Percentiles rank a stretch among this genome's conserved stretches.
These are phyloP conservation scores for Populus tomentosa DNA, from an alignment of 441 rosid species.

Conservation along the genomic window DNA sequence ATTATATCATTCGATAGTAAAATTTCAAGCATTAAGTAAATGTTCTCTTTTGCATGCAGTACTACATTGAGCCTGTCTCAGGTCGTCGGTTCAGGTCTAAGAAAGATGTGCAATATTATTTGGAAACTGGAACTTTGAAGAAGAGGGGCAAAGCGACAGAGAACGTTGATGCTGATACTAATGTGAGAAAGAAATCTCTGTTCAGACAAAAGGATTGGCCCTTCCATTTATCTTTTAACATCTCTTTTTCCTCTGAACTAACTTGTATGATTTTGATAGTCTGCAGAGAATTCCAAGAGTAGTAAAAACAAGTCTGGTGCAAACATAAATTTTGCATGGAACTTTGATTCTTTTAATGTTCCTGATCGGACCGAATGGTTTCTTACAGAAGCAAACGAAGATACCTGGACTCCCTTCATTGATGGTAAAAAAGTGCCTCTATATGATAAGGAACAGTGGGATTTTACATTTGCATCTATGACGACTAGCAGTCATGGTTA, in stretches of 20 bases:
- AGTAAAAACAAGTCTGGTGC: constrained; percentile 27
- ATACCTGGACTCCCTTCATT: constrained; percentile 49
- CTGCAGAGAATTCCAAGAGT: constrained; percentile 26
- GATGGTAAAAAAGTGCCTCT: constrained; percentile 40
- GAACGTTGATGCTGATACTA: constrained; percentile 20
- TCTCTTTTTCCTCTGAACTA: neutral
- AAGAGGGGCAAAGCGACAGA: constrained; percentile 30
- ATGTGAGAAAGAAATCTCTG: constrained; percentile 30
- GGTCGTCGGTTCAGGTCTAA: constrained; percentile 64
- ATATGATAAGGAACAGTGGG: constrained; percentile 47
- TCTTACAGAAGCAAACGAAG: constrained; percentile 32
- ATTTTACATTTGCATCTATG: constrained; percentile 33
- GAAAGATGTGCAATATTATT: constrained; percentile 59
- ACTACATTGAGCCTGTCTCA: constrained; percentile 57
- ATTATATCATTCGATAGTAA: neutral
- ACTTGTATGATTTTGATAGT: constrained; percentile 20
- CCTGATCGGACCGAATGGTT: constrained; percentile 64
- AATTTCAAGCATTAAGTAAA: constrained; percentile 5
- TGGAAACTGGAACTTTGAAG: constrained; percentile 53
- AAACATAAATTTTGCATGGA: constrained; percentile 18
- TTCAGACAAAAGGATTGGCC: neutral
- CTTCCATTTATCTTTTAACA: neutral
- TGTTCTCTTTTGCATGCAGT: constrained; percentile 38
- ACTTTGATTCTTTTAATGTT: constrained; percentile 50
- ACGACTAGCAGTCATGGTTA: constrained; percentile 17